Conservation (phyloP, 148 eudicot species). For the Rhododendron ferrugineum region DNA sequence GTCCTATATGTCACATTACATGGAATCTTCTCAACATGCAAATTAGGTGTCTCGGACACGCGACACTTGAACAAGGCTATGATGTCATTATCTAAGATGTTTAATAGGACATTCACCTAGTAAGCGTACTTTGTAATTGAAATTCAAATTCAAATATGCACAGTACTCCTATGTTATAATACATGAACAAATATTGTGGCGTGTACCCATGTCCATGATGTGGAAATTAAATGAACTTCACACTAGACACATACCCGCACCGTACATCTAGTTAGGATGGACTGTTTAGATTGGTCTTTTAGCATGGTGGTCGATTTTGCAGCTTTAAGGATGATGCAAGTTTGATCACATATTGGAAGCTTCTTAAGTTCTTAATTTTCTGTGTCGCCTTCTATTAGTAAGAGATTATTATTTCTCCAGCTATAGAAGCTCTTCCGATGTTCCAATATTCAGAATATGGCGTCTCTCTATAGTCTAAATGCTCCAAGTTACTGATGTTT, state of each 20-base stretch:
- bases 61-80: neutral
- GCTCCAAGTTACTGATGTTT: neutral
- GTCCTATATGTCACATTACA: neutral
- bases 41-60: neutral
- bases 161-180: neutral
- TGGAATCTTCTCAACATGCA: neutral
- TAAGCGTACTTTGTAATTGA: neutral
- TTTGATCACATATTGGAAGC: neutral
- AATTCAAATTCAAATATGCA: neutral
- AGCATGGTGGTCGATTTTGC: neutral
- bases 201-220: neutral
- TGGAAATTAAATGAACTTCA: neutral
- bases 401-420: neutral
- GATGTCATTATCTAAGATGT: neutral
- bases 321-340: neutral
- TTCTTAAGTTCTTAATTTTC: neutral
- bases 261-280: neutral
- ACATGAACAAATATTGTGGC: neutral
- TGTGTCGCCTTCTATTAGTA: neutral
- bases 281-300: neutral
- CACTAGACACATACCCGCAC: neutral
- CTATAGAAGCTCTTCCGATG: neutral
- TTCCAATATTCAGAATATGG: neutral
- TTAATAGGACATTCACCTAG: neutral
- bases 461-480: neutral